A percentile compares a stretch with the other conserved stretches of the same genome.
Evolutionary conservation across 2,329 filamentous ascomycete species (phyloP).

Genomic region (Fusarium sacchari): DNA sequence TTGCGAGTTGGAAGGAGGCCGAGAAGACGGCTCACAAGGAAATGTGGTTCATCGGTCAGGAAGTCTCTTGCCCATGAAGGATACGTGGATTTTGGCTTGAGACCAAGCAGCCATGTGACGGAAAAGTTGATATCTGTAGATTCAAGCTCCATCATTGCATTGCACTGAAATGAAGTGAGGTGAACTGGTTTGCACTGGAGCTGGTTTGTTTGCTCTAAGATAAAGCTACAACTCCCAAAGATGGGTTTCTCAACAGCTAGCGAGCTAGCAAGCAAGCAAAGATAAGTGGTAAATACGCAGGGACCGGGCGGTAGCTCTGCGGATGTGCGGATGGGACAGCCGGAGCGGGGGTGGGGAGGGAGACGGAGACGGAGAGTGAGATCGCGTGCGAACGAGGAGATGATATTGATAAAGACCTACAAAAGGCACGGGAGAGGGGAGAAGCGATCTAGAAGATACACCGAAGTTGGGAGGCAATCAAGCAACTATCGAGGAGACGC

Average conservation of each 20-base stretch:
- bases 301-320: slow-evolving; percentile 12
- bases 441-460: neutral
- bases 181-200: neutral
- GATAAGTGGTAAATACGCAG: slow-evolving; percentile 15
- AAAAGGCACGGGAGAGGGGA: neutral
- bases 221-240: slow-evolving; percentile 31
- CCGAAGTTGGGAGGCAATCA: neutral
- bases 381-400: slow-evolving; percentile 17
- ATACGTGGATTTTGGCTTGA: slow-evolving; percentile 39
- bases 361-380: slow-evolving; percentile 2
- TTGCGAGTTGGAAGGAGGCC: slow-evolving; percentile 41
- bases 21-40: slow-evolving; percentile 45
- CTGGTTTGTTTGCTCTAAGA: slow-evolving; percentile 34
- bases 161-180: slow-evolving; percentile 9
- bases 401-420: neutral
- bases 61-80: slow-evolving; percentile 42
- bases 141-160: slow-evolving; percentile 42
- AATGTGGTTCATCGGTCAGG: slow-evolving; percentile 42
- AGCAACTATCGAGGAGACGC: slow-evolving; percentile 10
- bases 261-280: slow-evolving; percentile 18
- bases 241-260: slow-evolving; percentile 11
- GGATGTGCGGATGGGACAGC: slow-evolving; percentile 20
- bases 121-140: slow-evolving; percentile 43
- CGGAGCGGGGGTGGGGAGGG: slow-evolving; percentile 35
- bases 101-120: slow-evolving; percentile 45